A percentile compares a stretch with the other conserved stretches of the same genome.
Evolutionary conservation across 1,139 yeast genomes (phyloP).

Genomic region (Scheffersomyces titani): DNA sequence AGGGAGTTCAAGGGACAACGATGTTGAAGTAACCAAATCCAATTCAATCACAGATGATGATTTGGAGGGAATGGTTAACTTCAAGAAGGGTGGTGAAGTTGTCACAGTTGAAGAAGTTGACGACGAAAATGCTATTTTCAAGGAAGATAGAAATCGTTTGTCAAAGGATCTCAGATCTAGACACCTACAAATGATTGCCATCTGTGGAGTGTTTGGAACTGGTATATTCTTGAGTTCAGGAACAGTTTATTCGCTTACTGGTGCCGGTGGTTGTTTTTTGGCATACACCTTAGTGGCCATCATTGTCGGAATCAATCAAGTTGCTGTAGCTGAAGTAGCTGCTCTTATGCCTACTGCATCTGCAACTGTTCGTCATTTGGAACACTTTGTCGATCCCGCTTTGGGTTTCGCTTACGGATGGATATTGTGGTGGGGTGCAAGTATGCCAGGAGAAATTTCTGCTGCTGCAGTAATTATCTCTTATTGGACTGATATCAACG

Average conservation of each 20-base stretch:
- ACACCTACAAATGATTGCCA: constrained; percentile 33
- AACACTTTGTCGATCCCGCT: constrained; percentile 28
- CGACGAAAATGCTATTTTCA: background rate
- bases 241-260: constrained; percentile 7
- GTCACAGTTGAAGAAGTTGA: background rate
- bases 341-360: constrained; percentile 32
- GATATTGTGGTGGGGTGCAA: constrained; percentile 15
- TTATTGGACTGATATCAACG: constrained; percentile 23
- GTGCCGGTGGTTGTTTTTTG: constrained; percentile 22
- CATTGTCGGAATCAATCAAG: constrained; percentile 22
- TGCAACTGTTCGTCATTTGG: constrained; percentile 29
- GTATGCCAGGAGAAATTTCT: constrained; percentile 25
- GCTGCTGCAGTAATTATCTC: constrained; percentile 30
- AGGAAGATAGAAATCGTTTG: background rate
- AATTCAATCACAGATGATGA: background rate
- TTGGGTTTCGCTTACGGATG: constrained; percentile 29
- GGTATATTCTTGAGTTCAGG: constrained; percentile 17
- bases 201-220: constrained; percentile 31
- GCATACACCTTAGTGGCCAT: constrained; percentile 22
- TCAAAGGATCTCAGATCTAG: constrained; percentile 21
- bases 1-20: background rate
- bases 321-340: constrained; percentile 28
- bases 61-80: background rate
- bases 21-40: background rate
- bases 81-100: background rate